Conservation (phyloP, 768 basidiomycete species). For the Boletus vinaceobasis region DNA sequence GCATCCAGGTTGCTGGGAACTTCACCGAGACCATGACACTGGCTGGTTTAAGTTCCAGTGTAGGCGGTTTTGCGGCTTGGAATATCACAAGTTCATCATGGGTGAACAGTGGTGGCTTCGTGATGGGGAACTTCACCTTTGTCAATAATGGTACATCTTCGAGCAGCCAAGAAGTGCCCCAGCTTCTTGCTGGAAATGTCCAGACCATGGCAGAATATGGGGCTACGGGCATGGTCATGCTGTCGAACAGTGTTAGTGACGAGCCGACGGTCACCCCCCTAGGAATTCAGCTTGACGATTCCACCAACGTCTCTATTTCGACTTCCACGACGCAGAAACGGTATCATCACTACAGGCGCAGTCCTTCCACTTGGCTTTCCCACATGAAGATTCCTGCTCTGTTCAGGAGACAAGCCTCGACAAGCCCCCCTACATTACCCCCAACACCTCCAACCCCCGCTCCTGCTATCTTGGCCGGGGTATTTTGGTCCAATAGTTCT, state of each 20-base stretch:
- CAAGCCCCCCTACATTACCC: conserved; percentile 52
- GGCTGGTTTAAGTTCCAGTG: conserved; percentile 34
- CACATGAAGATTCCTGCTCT: conserved; percentile 42
- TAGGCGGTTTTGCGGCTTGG: conserved; percentile 75
- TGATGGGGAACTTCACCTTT: conserved; percentile 68
- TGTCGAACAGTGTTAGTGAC: conserved; percentile 59
- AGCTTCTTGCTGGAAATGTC: conserved; percentile 71
- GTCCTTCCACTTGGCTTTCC: conserved; percentile 47
- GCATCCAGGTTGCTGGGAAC: conserved; percentile 69
- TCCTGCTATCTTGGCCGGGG: conserved; percentile 80
- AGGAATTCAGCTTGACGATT: conserved; percentile 49
- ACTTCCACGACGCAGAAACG: conserved; percentile 37
- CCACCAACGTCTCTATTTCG: conserved; percentile 31
- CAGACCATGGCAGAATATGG: conserved; percentile 57
- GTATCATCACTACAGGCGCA: conserved; percentile 35
- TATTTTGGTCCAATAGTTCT: conserved; percentile 84
- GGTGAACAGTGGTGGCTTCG: conserved; percentile 72
- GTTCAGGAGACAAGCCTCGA: conserved; percentile 49
- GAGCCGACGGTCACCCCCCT: conserved; percentile 63
- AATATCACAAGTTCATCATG: conserved; percentile 57
- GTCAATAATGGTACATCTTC: conserved; percentile 61
- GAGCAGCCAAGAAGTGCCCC: conserved; percentile 37
- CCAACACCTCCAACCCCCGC: conserved; percentile 53
- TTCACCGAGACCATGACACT: conserved; percentile 53
- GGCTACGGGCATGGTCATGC: conserved; percentile 74